These are phyloP conservation scores for Cryphonectria parasitica DNA, from an alignment of 2,329 filamentous ascomycete genomes.

Conservation along the genomic window DNA sequence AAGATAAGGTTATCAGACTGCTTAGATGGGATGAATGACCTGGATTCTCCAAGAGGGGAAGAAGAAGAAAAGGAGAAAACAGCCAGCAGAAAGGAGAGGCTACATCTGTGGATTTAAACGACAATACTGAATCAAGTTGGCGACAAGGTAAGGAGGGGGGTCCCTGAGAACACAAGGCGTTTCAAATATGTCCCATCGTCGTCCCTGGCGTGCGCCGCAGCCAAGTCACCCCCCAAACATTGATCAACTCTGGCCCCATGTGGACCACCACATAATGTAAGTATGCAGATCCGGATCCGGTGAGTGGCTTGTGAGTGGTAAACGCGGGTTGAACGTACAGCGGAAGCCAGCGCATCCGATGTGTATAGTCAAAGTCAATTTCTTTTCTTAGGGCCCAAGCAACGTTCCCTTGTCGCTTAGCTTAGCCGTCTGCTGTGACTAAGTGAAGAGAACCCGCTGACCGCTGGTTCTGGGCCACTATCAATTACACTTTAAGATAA, in stretches of 20 bases:
- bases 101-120: background rate
- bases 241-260: conserved; percentile 9
- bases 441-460: background rate
- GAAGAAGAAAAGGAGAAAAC: background rate
- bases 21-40: background rate
- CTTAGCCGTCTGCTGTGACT: background rate
- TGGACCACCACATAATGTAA: conserved; percentile 6
- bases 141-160: background rate
- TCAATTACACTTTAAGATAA: background rate
- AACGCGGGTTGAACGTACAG: background rate
- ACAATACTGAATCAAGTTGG: background rate
- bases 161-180: conserved; percentile 19
- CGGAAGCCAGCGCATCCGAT: conserved; percentile 23
- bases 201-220: conserved; percentile 2
- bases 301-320: background rate
- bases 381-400: background rate
- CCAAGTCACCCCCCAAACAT: background rate
- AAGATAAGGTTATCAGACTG: background rate
- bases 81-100: background rate
- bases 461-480: background rate
- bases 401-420: conserved; percentile 5
- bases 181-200: conserved; percentile 27
- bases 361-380: conserved; percentile 13
- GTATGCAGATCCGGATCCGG: conserved; percentile 16
- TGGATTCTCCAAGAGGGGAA: background rate